Evolutionary conservation across 805 yeast species (phyloP).

Genomic region (Lipomyces sp.): DNA sequence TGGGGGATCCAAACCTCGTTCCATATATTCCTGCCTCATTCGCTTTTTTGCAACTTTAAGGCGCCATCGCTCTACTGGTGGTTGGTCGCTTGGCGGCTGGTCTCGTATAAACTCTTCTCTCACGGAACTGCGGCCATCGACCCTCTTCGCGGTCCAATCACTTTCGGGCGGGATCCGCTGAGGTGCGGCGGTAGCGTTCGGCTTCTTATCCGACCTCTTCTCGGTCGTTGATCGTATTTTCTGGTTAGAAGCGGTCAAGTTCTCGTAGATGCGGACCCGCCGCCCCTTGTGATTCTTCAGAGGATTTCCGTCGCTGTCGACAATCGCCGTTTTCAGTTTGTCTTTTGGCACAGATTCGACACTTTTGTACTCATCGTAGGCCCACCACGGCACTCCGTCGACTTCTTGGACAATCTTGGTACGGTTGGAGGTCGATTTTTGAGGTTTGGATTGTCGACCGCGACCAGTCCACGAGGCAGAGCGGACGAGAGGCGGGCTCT

Average conservation of each 20-base stretch:
- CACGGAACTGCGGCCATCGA: not conserved
- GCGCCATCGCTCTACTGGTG: not conserved
- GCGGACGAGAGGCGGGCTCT: not conserved
- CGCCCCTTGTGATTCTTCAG: not conserved
- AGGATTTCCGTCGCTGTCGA: not conserved
- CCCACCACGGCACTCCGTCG: constrained; percentile 2
- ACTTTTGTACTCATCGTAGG: not conserved
- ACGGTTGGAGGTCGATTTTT: not conserved
- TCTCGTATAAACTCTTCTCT: not conserved
- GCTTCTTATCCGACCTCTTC: not conserved
- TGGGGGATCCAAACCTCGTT: not conserved
- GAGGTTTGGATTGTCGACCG: not conserved
- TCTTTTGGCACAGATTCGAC: not conserved
- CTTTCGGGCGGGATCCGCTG: not conserved
- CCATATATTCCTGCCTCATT: not conserved
- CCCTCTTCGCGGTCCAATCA: not conserved
- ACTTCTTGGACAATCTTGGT: not conserved
- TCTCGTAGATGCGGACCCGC: not conserved
- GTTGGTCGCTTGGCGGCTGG: not conserved
- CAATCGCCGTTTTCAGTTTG: not conserved
- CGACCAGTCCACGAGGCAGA: not conserved
- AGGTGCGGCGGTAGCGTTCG: not conserved
- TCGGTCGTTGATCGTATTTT: not conserved
- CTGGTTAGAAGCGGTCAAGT: not conserved
- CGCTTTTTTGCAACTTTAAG: not conserved